Base-by-base conservation (phyloP, 345 rosid species). In the Sisymbrium altissimum region DNA sequence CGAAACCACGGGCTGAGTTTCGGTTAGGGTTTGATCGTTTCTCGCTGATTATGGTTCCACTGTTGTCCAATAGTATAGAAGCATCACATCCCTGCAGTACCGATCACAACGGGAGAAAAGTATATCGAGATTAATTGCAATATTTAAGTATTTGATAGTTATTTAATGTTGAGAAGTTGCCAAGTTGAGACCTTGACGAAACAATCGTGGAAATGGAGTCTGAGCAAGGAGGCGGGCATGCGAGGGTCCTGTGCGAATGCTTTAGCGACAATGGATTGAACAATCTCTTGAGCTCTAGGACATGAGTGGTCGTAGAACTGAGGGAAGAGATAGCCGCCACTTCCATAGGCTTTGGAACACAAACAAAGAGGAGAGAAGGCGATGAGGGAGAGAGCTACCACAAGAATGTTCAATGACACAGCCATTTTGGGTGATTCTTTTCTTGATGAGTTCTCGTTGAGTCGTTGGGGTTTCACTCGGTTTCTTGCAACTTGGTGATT, bases 191-290 rank as follows among this genome's bases (percentile, higher is more conserved):
- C 96, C 83, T 85, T 81, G 75, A 88, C 96, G 71, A 92, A 92
- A 53, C 97, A 89, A 70, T 89, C 97, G 32, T 88, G 96, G 82
- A 92, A 92, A 68, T 83, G 89, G 67, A 89, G 86, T 76, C 96
- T 83, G 49, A 92, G 75, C 49, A 89, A 59, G 19, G 94, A 89
- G 77, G 97, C 96, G 67, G 83, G 90, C 92, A 86, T 89, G 30
- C 96, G 88, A 35, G 84, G 58, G 17, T 92, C 92, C 19, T 73
- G 80, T 0, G 78, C 69, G 25, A 84, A 78, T 9, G 92, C 94
- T 69, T 81, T 81, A 36, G 84, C 82, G 10, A 92, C 89, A 49
- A 78, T 71, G 5, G 81, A 81, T 71, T 76, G 74, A 12, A 89
- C 94, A 45, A 85, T 89, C 66, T 83, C 70, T 15, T 80, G 80